Evolutionary conservation across 148 eudicot species (phyloP), one percentile per base, ranked within the genome.

Genomic region (Hydrangea macrophylla): DNA sequence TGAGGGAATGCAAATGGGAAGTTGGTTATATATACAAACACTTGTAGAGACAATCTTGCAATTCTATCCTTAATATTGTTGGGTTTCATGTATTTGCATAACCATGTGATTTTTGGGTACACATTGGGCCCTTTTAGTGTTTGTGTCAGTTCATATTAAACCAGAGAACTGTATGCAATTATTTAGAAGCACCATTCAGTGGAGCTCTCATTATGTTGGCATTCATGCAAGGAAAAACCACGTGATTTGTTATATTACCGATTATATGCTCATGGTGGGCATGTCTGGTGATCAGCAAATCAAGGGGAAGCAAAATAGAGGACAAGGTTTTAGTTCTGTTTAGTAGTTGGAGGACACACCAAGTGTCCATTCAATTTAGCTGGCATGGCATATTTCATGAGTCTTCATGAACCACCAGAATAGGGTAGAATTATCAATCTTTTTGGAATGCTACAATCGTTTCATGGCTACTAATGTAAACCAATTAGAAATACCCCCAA

Each of bases 61-160:
- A 39, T 40, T 62, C 12, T 25, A 24, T 9, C 66, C 11, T 62
- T 1, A 18, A 31, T 32, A 13, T 12, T 40, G 44, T n/a, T 37
- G 9, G 18, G 27, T n/a, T 0, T 25, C 10, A 62, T 37, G 30
- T 30, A 50, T n/a, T 25, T 25, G 42, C 53, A 62, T 39, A 40
- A 40, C 66, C 66, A 62, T 62, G 66, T 62, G 66, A n/a, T 7
- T 10, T 10, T 42, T 42, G 50, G 50, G 50, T 2, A 42, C 50
- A 42, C 11, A 40, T 7, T 40, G 45, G 45, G 45, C 11, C 39
- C 45, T 7, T 7, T 40, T 9, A 40, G 45, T 40, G 8, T 3
- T 8, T 8, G 39, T 35, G 39, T 35, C 5, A 9, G 45, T 40
- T 40, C 45, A 40, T 40, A n/a, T 3, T 9, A 40, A 40, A 40